Evolutionary conservation across 306 rosid species (phyloP), one percentile per base, ranked within the genome.

Genomic region (Casuarina glauca): DNA sequence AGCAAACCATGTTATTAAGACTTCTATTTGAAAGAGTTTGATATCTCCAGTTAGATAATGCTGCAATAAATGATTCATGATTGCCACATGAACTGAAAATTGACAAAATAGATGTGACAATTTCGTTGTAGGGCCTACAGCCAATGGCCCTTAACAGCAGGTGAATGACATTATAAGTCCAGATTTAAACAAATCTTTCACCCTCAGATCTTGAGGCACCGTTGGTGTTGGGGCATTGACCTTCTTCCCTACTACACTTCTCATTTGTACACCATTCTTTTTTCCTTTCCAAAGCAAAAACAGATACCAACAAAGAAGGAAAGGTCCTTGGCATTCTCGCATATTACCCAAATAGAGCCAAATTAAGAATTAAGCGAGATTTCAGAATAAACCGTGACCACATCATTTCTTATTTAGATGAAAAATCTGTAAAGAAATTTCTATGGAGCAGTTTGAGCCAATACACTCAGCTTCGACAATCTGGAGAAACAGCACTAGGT

Each of bases 321-420:
- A 26, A 26, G 32, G 32, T 26, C 32, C 32, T 26, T 26, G 32
- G 32, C 32, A 26, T 26, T 26, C 1, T 26, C 32, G 32, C 32
- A 26, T 26, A 26, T 26, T 26, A 0, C 32, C 32, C 32, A 26
- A 26, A 26, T 26, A 26, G 32, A 26, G 32, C 32, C 32, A 26
- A 26, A 26, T 26, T 26, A 26, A 26, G 32, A 26, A 26, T 26
- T 26, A 26, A 26, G 32, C 32, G 62, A 19, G 32, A 57, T 8
- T 63, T 63, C 50, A 66, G 8, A 16, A 39, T 66, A 66, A 41
- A 66, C 70, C 15, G 9, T 58, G 67, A 67, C 79, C 72, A 36
- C 49, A 49, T 70, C 15, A 42, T 76, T 81, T 79, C 32, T 83
- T 83, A 86, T 81, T 81, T 77, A 83, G 79, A 86, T 54, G 50